phyloP scores from a whole-genome alignment of 805 yeast species.

The Cyberlindnera suaveolens region DNA sequence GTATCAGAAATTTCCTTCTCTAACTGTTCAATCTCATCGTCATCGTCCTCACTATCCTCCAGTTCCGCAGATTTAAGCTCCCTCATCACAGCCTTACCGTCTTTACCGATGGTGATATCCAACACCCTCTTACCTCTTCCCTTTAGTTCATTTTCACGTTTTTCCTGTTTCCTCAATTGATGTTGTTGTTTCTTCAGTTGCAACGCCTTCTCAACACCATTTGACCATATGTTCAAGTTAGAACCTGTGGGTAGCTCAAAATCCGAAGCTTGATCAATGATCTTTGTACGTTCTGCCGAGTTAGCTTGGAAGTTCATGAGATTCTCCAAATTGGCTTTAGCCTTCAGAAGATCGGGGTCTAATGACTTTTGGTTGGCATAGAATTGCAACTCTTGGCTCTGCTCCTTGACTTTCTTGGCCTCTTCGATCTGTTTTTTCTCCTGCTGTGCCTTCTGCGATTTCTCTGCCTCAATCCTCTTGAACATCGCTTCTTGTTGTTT shows the following conservation, averaged over 20 bases:
- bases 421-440: constrained; percentile 31
- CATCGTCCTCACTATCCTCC: constrained; percentile 32
- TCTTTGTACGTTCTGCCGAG: constrained; percentile 83
- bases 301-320: constrained; percentile 77
- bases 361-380: constrained; percentile 33
- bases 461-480: constrained; percentile 48
- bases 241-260: constrained; percentile 56
- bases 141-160: constrained; percentile 45
- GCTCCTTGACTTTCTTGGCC: constrained; percentile 33
- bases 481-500: constrained; percentile 62
- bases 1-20: constrained; percentile 26
- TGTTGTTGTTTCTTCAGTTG: constrained; percentile 84
- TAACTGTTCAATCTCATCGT: constrained; percentile 25
- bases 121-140: constrained; percentile 75
- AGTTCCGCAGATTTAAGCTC: constrained; percentile 16
- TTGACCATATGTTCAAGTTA: constrained; percentile 67
- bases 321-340: constrained; percentile 68
- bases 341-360: constrained; percentile 59
- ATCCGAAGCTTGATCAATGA: constrained; percentile 91
- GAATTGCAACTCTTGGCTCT: constrained; percentile 37
- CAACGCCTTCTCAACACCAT: constrained; percentile 78
- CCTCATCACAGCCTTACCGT: constrained; percentile 68
- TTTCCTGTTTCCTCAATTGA: constrained; percentile 57
- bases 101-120: constrained; percentile 65
- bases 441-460: constrained; percentile 27